Conservation (phyloP, 352 stramenopile species). For the Aphanomyces stellatus region DNA sequence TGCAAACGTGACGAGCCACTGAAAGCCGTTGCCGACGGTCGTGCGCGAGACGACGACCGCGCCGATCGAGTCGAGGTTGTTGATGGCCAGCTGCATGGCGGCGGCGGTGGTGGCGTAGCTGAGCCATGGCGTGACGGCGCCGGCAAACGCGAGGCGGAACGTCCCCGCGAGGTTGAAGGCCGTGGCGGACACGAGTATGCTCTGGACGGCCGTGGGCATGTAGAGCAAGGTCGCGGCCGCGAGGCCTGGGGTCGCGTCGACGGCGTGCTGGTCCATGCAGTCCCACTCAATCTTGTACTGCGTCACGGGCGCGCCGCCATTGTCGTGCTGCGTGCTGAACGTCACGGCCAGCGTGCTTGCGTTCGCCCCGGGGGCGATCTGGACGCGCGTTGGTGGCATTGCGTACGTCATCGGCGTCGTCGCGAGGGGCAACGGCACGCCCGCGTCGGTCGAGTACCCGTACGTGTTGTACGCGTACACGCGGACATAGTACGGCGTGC, state of each 20-base stretch:
- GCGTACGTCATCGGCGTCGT: constrained; percentile 73
- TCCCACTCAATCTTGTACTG: constrained; percentile 93
- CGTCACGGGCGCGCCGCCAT: constrained; percentile 73
- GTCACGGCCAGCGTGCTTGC: constrained; percentile 57
- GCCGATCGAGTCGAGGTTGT: constrained; percentile 78
- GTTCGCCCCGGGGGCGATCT: constrained; percentile 28
- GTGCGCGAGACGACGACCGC: constrained; percentile 61
- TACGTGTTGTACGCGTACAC: constrained; percentile 90
- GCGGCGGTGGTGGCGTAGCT: constrained; percentile 67
- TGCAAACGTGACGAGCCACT: constrained; percentile 77
- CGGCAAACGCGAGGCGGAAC: constrained; percentile 79
- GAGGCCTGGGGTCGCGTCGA: constrained; percentile 27
- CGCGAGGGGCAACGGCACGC: constrained; percentile 54
- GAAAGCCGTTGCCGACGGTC: constrained; percentile 62
- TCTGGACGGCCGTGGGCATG: constrained; percentile 76
- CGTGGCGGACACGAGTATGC: constrained; percentile 70
- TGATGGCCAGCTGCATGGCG: constrained; percentile 64
- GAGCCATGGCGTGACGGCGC: constrained; percentile 57
- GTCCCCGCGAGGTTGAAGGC: constrained; percentile 76
- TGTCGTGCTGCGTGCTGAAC: constrained; percentile 70
- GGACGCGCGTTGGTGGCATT: constrained; percentile 42
- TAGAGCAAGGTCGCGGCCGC: constrained; percentile 70
- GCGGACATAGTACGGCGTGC: constrained; percentile 83
- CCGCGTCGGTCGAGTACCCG: constrained; percentile 73
- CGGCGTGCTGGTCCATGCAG: constrained; percentile 66